Evolutionary conservation across 768 basidiomycete species (phyloP), one percentile per base, ranked within the genome.

Genomic region (Mycena olivaceomarginata): DNA sequence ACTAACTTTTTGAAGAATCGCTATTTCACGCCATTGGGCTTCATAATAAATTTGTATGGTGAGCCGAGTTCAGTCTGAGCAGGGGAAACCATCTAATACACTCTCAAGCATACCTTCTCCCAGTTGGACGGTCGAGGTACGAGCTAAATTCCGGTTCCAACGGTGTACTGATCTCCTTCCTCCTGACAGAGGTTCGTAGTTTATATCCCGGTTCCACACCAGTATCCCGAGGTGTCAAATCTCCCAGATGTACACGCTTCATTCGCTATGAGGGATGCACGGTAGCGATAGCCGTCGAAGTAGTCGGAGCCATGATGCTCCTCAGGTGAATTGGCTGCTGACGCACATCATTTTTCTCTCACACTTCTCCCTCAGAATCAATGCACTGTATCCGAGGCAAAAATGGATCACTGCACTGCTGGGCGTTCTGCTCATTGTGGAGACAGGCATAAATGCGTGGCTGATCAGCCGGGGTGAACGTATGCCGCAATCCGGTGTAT

Each of bases 11-110:
- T 2, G 3, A 20, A 90, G 90, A 89, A 89, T 75, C 85, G 90
- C 63, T 90, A 90, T 77, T 81, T 90, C 25, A 88, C 87, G 2
- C 88, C 89, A 0, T 76, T 90, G 7, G 88, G 87, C 2, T 90
- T 90, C 74, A 83, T 88, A 39, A 75, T 89, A 20, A 88, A 89
- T 70, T 67, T 88, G 0, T 83, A 75, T 31, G 80, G 78, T 79
- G 39, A 40, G 74, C 4, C 6, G 18, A 22, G 37, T 12, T 67
- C 7, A 11, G 39, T 20, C 37, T 39, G 11, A 5, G 22, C 20
- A 39, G 41, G 5, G 8, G 25, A 31, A 31, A 13, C n/a, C 31
- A 4, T 40, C 31, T 67, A 0, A 71, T 25, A 15, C n/a, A 18
- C n/a, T 4, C 57, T 18, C 31, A 15, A 79, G 78, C 80, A 56